These are phyloP conservation scores for Phaeolepiota aurea DNA, from an alignment of 768 basidiomycete species.

Conservation along the genomic window DNA sequence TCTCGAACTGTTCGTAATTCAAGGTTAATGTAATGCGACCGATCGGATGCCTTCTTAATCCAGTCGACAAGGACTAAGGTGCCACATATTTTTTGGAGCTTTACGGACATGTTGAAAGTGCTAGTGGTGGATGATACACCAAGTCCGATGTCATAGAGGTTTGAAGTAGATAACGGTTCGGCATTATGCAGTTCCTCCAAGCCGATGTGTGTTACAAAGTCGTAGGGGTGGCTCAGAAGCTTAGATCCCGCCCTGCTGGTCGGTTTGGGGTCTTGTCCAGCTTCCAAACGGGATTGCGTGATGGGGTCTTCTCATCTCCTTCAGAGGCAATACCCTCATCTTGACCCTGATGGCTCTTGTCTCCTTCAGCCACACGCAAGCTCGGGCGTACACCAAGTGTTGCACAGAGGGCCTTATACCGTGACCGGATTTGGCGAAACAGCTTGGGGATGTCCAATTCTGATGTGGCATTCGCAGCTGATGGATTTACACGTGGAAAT, in stretches of 20 bases:
- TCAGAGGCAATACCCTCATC: slow-evolving; percentile 5
- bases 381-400: slow-evolving; percentile 57
- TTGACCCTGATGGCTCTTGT: neutral
- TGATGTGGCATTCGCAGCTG: slow-evolving; percentile 18
- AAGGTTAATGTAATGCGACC: too few species aligned
- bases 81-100: slow-evolving; percentile 11
- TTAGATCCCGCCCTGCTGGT: too few species aligned
- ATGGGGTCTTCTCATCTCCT: slow-evolving; percentile 4
- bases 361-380: slow-evolving; percentile 22
- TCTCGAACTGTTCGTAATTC: too few species aligned
- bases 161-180: too few species aligned
- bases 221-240: too few species aligned
- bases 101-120: slow-evolving; percentile 3
- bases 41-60: too few species aligned
- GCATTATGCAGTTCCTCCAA: too few species aligned
- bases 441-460: slow-evolving; percentile 70
- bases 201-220: too few species aligned
- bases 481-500: slow-evolving; percentile 75
- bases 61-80: slow-evolving; percentile 11
- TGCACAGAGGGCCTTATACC: slow-evolving; percentile 83
- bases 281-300: slow-evolving; percentile 13
- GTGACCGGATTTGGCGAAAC: slow-evolving; percentile 77
- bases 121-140: too few species aligned
- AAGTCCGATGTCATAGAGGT: too few species aligned
- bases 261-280: slow-evolving; percentile 15